A percentile compares a stretch with the other conserved stretches of the same genome.
Evolutionary conservation across 805 yeast genomes (phyloP).

Genomic region (Metschnikowia baotianmanensis): DNA sequence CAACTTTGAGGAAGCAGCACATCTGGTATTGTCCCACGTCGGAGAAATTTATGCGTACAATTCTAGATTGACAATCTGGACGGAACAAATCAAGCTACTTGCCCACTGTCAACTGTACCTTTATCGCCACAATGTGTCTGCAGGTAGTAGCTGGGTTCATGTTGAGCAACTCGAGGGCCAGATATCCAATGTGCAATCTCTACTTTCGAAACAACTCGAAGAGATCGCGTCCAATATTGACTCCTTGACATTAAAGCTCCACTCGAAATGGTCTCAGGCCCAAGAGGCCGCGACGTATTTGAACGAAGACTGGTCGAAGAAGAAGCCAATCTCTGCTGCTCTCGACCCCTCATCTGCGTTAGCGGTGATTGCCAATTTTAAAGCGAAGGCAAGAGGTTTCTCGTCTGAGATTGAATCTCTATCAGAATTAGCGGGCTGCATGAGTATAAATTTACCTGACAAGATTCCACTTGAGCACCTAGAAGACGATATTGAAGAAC

Average conservation of each 20-base stretch:
- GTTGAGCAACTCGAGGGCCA: constrained; percentile 62
- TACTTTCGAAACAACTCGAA: constrained; percentile 32
- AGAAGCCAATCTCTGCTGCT: constrained; percentile 46
- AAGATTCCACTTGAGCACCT: constrained; percentile 29
- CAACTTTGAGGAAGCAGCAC: constrained; percentile 1
- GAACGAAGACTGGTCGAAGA: constrained; percentile 45
- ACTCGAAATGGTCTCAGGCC: constrained; percentile 38
- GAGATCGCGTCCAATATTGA: constrained; percentile 43
- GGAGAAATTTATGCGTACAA: constrained; percentile 2
- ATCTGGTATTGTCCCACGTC: constrained; percentile 1
- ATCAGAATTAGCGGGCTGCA: constrained; percentile 22
- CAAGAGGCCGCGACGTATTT: constrained; percentile 29
- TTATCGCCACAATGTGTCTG: constrained; percentile 42
- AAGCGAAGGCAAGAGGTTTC: constrained; percentile 25
- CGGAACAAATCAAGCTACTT: constrained; percentile 3
- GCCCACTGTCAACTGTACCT: constrained; percentile 36
- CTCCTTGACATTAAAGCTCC: constrained; percentile 41
- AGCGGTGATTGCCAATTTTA: constrained; percentile 28
- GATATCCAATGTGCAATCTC: constrained; percentile 38
- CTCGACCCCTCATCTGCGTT: constrained; percentile 46
- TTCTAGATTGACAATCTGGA: constrained; percentile 14
- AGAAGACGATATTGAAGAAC: constrained; percentile 51
- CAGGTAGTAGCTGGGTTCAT: constrained; percentile 55
- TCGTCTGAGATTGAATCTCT: constrained; percentile 2
- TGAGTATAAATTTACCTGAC: constrained; percentile 32